phyloP scores from a whole-genome alignment of 2,329 filamentous ascomycete genomes.

The Pseudocercospora pini-densiflorae region DNA sequence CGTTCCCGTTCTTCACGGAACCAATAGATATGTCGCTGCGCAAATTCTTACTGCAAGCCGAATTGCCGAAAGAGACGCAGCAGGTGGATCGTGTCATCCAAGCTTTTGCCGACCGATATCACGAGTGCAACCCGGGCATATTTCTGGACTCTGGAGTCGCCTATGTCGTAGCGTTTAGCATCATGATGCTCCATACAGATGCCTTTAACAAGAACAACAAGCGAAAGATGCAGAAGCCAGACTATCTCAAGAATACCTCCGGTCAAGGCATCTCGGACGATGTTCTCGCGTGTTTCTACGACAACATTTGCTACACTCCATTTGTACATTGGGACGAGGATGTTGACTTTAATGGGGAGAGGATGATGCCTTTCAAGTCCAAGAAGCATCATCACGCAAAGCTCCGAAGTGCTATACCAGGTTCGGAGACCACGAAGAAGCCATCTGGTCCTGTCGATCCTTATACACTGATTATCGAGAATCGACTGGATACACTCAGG shows the following conservation, averaged over 20 bases:
- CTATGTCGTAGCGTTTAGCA: constrained; percentile 97
- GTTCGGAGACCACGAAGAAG: constrained; percentile 70
- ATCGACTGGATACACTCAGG: constrained; percentile 79
- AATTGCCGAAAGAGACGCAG: constrained; percentile 95
- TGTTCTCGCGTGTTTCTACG: constrained; percentile 93
- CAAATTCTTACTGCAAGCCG: constrained; percentile 94
- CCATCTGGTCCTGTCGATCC: constrained; percentile 75
- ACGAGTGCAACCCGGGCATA: constrained; percentile 97
- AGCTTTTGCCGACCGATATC: constrained; percentile 93
- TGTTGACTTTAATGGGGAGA: constrained; percentile 75
- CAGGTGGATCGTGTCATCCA: constrained; percentile 95
- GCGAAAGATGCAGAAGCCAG: constrained; percentile 94
- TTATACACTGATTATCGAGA: constrained; percentile 91
- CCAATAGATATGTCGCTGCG: constrained; percentile 98
- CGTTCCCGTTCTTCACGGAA: constrained; percentile 93
- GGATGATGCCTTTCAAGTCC: constrained; percentile 68
- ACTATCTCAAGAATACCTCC: constrained; percentile 93
- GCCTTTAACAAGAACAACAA: constrained; percentile 99
- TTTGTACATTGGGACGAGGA: constrained; percentile 99
- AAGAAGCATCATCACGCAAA: constrained; percentile 61
- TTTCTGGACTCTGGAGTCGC: constrained; percentile 90
- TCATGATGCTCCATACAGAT: constrained; percentile 95
- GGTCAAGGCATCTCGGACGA: constrained; percentile 93
- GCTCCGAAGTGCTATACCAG: constrained; percentile 63
- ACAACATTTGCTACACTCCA: constrained; percentile 97